Base-by-base conservation (phyloP, 768 basidiomycete species). In the Lactarius evosmus region DNA sequence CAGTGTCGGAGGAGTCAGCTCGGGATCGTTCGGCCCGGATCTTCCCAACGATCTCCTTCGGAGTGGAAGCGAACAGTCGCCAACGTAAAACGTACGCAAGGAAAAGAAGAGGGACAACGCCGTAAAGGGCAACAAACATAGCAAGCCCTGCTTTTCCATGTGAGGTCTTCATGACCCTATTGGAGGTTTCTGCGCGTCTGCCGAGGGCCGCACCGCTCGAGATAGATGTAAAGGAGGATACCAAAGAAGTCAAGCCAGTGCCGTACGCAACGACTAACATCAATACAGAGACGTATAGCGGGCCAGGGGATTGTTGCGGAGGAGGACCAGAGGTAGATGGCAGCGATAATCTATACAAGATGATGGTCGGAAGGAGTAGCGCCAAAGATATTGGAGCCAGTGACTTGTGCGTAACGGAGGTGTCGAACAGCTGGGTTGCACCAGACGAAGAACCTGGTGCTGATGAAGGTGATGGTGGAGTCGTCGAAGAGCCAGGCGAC, bases 141-240 rank as follows among this genome's bases (percentile, higher is more conserved):
- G 80, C 81, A 49, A 92, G 75, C 36, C 88, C 87, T 1, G 82
- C 85, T 71, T 79, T 78, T 34, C 87, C 83, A 70, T 93, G 91
- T 8, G 73, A 71, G 2, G 91, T 91, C 63, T 75, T 77, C 51
- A 91, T 78, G 63, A 75, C 56, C 17, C 67, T 56, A 49, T 70
- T 66, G 46, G 73, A 67, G 14, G 76, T 71, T 16, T 66, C 56
- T 52, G 75, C 70, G 52, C 78, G 76, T 66, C 74, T 78, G 33
- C 62, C 38, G 34, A 73, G n/a, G 8, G 56, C 41, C 14, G 46
- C 46, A 49, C 49, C 19, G 46, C 66, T 63, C 33, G 66, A 74
- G 58, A 83, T 80, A 46, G 85, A 80, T 2, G 84, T 85, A 73
- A 92, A 89, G 7, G 88, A 79, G 3, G 81, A 77, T 19, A 77